Evolutionary conservation across 1,139 yeast species (phyloP), one percentile per base, ranked within the genome.

Genomic region (Blastobotrys apis): DNA sequence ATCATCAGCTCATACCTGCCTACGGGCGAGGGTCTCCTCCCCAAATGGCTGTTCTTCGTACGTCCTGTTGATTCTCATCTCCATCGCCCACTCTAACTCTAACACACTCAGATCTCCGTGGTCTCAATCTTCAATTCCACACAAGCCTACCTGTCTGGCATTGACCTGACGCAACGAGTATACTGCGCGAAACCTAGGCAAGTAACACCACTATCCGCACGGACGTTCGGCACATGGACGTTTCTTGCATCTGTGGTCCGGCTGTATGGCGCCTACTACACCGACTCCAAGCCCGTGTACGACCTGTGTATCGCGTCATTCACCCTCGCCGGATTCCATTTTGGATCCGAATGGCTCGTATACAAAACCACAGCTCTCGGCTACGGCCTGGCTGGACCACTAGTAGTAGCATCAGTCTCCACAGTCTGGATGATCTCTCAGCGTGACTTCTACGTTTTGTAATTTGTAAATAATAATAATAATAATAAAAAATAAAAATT

Each of bases 211-310:
- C 72, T 92, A 55, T 81, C 94, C 55, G 95, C 97, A 8, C 77
- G 98, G 58, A 92, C 98, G 0, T 92, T 92, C 65, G 98, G 98
- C 25, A 92, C 98, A 1, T 92, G 98, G 98, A 92, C 98, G 0
- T 71, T 90, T 43, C 75, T 90, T 54, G 82, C 97, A 1, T 78
- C 95, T 1, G 72, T 92, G 35, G 80, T 92, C 41, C 78, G 98
- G 62, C 74, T 82, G 53, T 88, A 85, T 62, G 96, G 95, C 39
- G 94, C 98, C 5, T 83, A 82, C 65, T 72, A 84, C 62, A 69
- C 85, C 51, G 68, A 69, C 47, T 78, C 8, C 17, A 34, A 39
- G 15, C 42, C 48, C 49, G 77, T 88, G 43, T 92, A 79, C 64
- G 81, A 85, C 56, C 72, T 92, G 55, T 83, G 94, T 25, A 75